Conservation (phyloP, 495 filamentous ascomycete species). For the Aspergillus olivimuriae region DNA sequence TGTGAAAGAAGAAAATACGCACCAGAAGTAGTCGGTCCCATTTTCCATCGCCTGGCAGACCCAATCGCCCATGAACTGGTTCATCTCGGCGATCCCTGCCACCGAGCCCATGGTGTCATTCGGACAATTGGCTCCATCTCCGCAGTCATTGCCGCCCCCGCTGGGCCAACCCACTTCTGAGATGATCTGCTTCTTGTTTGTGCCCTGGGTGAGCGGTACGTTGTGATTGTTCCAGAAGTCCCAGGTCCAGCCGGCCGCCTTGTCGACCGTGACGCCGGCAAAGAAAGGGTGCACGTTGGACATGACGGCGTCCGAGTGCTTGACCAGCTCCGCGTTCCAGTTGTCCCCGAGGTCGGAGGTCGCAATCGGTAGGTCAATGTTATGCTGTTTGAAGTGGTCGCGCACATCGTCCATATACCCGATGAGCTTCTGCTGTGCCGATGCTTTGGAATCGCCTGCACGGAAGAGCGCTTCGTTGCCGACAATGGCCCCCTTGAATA, state of each 20-base stretch:
- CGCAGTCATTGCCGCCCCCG: conserved; percentile 75
- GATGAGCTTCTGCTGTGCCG: conserved; percentile 60
- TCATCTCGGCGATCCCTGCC: conserved; percentile 78
- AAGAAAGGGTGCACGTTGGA: conserved; percentile 98
- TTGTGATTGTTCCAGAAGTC: conserved; percentile 68
- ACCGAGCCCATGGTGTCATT: conserved; percentile 52
- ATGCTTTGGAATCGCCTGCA: conserved; percentile 39
- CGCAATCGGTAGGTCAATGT: conserved; percentile 68
- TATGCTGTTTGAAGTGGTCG: conserved; percentile 58
- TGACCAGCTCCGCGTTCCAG: conserved; percentile 65
- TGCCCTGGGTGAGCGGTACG: conserved; percentile 50
- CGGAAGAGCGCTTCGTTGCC: conserved; percentile 94
- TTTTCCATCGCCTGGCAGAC: conserved; percentile 74
- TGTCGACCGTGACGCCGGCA: conserved; percentile 61
- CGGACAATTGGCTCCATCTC: conserved; percentile 47
- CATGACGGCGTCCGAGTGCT: conserved; percentile 80
- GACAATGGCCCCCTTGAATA: conserved; percentile 81
- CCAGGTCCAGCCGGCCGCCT: conserved; percentile 78
- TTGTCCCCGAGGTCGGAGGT: conserved; percentile 88
- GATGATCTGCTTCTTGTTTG: conserved; percentile 62
- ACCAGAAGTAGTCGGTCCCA: conserved; percentile 91
- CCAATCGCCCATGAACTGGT: conserved; percentile 78
- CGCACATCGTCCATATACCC: conserved; percentile 61
- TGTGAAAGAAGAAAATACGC: conserved; percentile 17
- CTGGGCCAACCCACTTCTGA: conserved; percentile 92